Evolutionary conservation across 2,329 filamentous ascomycete species (phyloP), one percentile per base, ranked within the genome.

Genomic region (Claviceps pazoutovae): DNA sequence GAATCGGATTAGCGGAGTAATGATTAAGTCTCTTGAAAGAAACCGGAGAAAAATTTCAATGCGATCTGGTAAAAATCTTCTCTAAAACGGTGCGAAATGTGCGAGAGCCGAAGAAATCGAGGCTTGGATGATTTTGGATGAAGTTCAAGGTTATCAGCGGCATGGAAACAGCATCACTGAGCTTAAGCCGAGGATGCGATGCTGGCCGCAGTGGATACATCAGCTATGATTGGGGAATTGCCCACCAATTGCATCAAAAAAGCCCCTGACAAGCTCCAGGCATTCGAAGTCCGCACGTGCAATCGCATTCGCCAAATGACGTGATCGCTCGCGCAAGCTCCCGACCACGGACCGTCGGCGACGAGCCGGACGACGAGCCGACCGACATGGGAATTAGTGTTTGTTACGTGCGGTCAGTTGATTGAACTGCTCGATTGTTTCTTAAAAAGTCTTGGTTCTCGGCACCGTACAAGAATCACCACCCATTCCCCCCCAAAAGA

Each of bases 91-190:
- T 21, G 23, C 3, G 23, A 16, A 16, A 17, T 30, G 44, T 16
- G 8, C 8, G 8, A 26, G 3, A 5, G 1, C 16, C 38, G 19
- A 5, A 5, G 3, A 17, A 5, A 7, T 8, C 16, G 38, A 3
- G 26, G 47, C 3, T 11, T 42, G 26, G 14, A 16, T 45, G 9
- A 6, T 44, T 19, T n/a, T n/a, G 38, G 41, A 51, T 36, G 46
- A 48, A 50, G 46, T 23, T 46, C 43, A 38, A 17, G 43, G 16
- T 38, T 38, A 49, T 51, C 36, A 34, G 46, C 37, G 26, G 38
- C 19, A 47, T 61, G 62, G 62, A 62, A 63, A 64, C 30, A 34
- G 56, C 60, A 46, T 63, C 61, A 34, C 17, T 11, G 61, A 61
- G 61, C 62, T 52, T 56, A 49, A 56, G 51, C 61, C 62, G 62